Evolutionary conservation across 2,329 filamentous ascomycete genomes (phyloP).

Genomic region (Claviceps capensis): DNA sequence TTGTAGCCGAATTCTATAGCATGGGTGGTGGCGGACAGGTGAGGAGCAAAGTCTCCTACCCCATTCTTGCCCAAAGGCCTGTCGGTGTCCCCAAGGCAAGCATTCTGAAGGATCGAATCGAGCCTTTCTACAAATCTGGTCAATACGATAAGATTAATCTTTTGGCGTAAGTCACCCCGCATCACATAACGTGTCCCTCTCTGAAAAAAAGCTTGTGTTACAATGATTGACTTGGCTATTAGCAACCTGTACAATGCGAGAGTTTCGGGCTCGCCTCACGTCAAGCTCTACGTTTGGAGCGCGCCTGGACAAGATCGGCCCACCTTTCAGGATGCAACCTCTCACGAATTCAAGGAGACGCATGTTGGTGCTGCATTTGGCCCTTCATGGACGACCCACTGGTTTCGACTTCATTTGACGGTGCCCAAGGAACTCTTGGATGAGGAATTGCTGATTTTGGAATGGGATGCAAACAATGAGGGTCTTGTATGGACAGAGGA

Average conservation of each 20-base stretch:
- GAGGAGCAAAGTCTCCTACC: slow-evolving; percentile 35
- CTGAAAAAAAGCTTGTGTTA: not conserved
- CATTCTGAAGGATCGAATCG: slow-evolving; percentile 75
- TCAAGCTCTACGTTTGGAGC: slow-evolving; percentile 77
- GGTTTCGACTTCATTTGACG: slow-evolving; percentile 76
- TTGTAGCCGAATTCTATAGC: slow-evolving; percentile 17
- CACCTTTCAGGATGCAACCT: slow-evolving; percentile 70
- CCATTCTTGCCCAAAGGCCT: slow-evolving; percentile 35
- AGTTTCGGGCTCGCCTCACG: slow-evolving; percentile 53
- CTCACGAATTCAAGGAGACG: slow-evolving; percentile 61
- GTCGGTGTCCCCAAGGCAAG: slow-evolving; percentile 69
- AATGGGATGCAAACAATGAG: slow-evolving; percentile 93
- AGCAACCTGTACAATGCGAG: slow-evolving; percentile 27
- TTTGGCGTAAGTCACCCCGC: slow-evolving; percentile 40
- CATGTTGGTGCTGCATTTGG: slow-evolving; percentile 70
- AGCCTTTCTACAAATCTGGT: slow-evolving; percentile 64
- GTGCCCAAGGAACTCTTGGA: slow-evolving; percentile 59
- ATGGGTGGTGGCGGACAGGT: slow-evolving; percentile 38
- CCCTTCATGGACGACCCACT: slow-evolving; percentile 94
- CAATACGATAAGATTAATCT: slow-evolving; percentile 69
- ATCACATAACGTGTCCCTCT: not conserved
- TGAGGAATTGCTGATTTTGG: slow-evolving; percentile 79
- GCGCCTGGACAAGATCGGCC: slow-evolving; percentile 69
- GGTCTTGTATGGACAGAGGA: slow-evolving; percentile 87
- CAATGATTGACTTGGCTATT: not conserved